These are phyloP conservation scores for Iris pallida DNA, from an alignment of 116 monocot genomes.

Conservation along the genomic window DNA sequence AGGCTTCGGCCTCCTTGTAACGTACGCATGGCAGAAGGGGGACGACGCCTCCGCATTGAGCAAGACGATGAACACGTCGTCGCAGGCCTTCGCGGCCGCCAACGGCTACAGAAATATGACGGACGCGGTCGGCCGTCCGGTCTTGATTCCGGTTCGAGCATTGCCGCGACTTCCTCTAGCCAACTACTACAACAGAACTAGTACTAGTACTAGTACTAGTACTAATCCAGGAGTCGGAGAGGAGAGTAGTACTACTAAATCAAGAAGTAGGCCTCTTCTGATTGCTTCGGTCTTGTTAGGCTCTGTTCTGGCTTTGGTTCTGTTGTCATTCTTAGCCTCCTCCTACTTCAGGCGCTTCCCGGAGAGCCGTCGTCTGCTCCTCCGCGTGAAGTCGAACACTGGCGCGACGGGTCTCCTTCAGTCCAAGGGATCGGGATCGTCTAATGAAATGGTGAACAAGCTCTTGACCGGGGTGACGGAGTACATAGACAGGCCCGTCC, in stretches of 20 bases:
- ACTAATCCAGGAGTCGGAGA: no score
- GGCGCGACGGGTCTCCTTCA: conserved; percentile 7
- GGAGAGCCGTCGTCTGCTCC: background rate
- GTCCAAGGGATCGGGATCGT: no score
- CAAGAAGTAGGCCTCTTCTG: background rate
- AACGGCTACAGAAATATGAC: conserved; percentile 29
- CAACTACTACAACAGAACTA: background rate
- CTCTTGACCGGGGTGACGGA: conserved; percentile 29
- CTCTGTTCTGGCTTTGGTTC: conserved; percentile 8
- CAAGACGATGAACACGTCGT: conserved; percentile 22
- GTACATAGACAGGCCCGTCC: conserved; percentile 25
- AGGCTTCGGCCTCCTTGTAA: conserved; percentile 25
- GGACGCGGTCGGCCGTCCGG: conserved; percentile 16
- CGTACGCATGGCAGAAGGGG: conserved; percentile 36
- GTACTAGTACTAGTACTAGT: background rate
- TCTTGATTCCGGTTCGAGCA: conserved; percentile 28
- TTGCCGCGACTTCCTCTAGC: conserved; percentile 19
- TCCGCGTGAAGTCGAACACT: background rate
- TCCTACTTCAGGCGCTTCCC: background rate
- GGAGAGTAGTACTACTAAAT: background rate
- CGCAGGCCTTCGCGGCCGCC: conserved; percentile 5
- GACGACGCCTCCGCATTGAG: conserved; percentile 25
- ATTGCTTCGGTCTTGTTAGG: conserved; percentile 1
- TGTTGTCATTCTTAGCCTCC: conserved; percentile 1
- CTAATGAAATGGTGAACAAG: no score